Evolutionary conservation across 495 filamentous ascomycete species (phyloP).

Genomic region (Aspergillus biplanus): DNA sequence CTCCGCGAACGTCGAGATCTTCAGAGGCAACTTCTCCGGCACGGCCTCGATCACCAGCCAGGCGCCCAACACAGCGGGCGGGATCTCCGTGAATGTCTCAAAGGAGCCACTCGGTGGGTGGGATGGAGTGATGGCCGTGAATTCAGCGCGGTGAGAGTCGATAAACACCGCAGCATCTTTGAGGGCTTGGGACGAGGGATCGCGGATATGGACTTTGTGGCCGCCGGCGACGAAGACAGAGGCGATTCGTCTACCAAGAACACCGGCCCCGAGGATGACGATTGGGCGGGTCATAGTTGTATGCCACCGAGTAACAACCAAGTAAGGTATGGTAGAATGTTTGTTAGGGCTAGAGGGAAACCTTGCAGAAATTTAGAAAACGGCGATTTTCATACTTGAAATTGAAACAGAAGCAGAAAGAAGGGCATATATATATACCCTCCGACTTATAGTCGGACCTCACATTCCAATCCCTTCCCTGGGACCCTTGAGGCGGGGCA

Average conservation of each 20-base stretch:
- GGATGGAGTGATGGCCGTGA: slow-evolving; percentile 18
- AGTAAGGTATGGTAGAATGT: no score
- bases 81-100: slow-evolving; percentile 30
- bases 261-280: slow-evolving; percentile 48
- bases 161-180: slow-evolving; percentile 36
- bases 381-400: no score
- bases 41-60: slow-evolving; percentile 57
- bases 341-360: no score
- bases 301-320: no score
- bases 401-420: no score
- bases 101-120: slow-evolving; percentile 16
- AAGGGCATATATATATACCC: no score
- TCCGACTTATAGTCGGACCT: no score
- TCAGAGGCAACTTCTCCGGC: slow-evolving; percentile 54
- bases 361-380: no score
- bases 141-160: slow-evolving; percentile 37
- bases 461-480: no score
- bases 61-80: slow-evolving; percentile 29
- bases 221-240: slow-evolving; percentile 44
- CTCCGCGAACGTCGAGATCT: slow-evolving; percentile 47
- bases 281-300: slow-evolving; percentile 24
- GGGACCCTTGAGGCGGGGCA: no score
- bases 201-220: slow-evolving; percentile 47
- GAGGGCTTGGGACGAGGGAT: slow-evolving; percentile 35
- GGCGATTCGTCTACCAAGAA: slow-evolving; percentile 53